Evolutionary conservation across 805 yeast species (phyloP).

Genomic region (Saccharomyces mikatae): DNA sequence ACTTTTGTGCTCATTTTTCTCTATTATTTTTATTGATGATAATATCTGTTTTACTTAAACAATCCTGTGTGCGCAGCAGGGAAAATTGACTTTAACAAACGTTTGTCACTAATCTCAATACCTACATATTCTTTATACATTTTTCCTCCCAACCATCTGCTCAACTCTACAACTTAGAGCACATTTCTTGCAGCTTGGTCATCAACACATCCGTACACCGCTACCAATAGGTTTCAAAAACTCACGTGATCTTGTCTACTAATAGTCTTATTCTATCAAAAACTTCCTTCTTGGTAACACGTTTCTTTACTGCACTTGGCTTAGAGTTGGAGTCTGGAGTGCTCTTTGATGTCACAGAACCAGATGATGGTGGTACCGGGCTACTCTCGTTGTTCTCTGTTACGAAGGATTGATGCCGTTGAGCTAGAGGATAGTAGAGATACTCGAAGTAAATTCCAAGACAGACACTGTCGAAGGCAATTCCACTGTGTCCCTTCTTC

Average conservation of each 20-base stretch:
- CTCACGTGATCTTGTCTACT: slow-evolving; percentile 23
- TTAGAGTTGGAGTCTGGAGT: slow-evolving; percentile 3
- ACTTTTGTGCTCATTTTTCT: slow-evolving; percentile 37
- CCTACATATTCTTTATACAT: neutral
- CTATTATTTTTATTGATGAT: neutral
- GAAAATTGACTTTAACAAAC: neutral
- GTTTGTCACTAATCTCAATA: neutral
- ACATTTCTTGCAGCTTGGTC: neutral
- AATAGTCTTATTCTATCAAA: slow-evolving; percentile 24
- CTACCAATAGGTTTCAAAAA: neutral
- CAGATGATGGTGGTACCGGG: neutral
- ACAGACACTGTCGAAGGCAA: slow-evolving; percentile 27
- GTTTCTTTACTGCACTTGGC: slow-evolving; percentile 14
- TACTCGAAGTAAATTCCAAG: slow-evolving; percentile 25
- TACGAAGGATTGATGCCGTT: neutral
- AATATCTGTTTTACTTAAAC: neutral
- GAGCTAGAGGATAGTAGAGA: slow-evolving; percentile 21
- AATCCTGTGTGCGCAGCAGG: neutral
- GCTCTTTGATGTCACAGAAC: neutral
- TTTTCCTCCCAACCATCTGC: neutral
- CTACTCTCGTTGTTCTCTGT: neutral
- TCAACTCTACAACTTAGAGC: neutral
- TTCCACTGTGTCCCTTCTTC: slow-evolving; percentile 27
- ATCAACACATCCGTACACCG: neutral
- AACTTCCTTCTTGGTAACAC: slow-evolving; percentile 30